Conservation (phyloP, 352 stramenopile genomes). For the Globisporangium nodosum region DNA sequence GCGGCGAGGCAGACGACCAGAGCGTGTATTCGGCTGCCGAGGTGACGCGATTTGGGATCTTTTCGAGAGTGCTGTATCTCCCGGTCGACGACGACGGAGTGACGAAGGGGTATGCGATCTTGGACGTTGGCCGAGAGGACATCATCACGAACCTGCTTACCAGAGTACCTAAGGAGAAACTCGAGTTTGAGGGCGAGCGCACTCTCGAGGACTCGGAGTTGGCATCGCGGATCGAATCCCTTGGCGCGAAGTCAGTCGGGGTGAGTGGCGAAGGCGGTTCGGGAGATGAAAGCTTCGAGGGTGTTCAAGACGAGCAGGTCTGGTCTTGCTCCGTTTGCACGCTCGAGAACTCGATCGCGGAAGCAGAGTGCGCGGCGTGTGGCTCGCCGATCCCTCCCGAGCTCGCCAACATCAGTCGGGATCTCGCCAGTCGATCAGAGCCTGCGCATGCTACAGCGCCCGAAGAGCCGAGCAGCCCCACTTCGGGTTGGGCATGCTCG, state of each 20-base stretch:
- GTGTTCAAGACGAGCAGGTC: conserved; percentile 22
- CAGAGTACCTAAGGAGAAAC: conserved; percentile 36
- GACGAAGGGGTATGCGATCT: conserved; percentile 51
- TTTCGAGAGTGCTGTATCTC: conserved; percentile 51
- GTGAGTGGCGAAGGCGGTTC: neutral
- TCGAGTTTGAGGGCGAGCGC: conserved; percentile 55
- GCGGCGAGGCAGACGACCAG: conserved; percentile 70
- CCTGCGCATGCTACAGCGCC: neutral
- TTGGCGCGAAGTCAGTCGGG: neutral
- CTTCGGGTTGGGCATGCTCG: conserved; percentile 43
- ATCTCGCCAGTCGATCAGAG: conserved; percentile 2
- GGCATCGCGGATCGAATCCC: conserved; percentile 25
- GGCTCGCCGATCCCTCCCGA: conserved; percentile 52
- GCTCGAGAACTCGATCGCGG: conserved; percentile 52
- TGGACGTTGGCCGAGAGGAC: conserved; percentile 65
- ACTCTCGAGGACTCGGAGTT: conserved; percentile 38
- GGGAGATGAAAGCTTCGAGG: neutral
- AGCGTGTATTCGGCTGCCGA: conserved; percentile 66
- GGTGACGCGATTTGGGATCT: conserved; percentile 54
- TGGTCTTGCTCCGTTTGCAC: conserved; percentile 68
- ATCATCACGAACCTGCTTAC: conserved; percentile 47
- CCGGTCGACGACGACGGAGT: conserved; percentile 40
- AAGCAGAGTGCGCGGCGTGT: conserved; percentile 59
- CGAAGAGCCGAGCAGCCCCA: neutral
- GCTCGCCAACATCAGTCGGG: conserved; percentile 22